Evolutionary conservation across 306 rosid species (phyloP).

Genomic region (Glycine soja): DNA sequence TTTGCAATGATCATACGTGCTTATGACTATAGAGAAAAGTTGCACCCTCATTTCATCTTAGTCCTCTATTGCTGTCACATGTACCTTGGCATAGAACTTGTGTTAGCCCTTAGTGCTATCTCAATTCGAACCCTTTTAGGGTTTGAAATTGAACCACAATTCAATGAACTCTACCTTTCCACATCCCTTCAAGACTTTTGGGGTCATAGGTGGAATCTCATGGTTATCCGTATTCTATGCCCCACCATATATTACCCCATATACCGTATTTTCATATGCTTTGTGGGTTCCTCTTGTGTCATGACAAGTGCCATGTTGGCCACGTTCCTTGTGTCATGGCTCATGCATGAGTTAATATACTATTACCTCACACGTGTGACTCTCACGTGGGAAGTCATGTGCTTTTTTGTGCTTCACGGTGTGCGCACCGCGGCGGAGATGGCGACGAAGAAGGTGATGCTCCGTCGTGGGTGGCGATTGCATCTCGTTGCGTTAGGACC

Average conservation of each 20-base stretch:
- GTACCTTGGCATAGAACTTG: constrained; percentile 62
- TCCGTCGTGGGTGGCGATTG: constrained; percentile 51
- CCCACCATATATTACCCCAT: constrained; percentile 57
- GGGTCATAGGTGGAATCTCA: constrained; percentile 89
- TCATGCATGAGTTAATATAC: constrained; percentile 73
- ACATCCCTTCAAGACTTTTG: constrained; percentile 87
- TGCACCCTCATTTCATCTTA: constrained; percentile 48
- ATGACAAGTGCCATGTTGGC: constrained; percentile 29
- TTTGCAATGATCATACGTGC: constrained; percentile 43
- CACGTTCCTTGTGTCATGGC: constrained; percentile 61
- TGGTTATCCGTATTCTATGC: constrained; percentile 64
- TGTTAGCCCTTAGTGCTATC: constrained; percentile 48
- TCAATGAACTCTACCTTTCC: constrained; percentile 65
- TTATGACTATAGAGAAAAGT: constrained; percentile 44
- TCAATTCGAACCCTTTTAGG: constrained; percentile 55
- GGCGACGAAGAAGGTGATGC: constrained; percentile 52
- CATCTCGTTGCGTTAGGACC: constrained; percentile 49
- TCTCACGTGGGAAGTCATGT: constrained; percentile 91
- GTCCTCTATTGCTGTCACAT: constrained; percentile 57
- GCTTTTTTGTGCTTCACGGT: constrained; percentile 73
- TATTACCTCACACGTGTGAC: constrained; percentile 63
- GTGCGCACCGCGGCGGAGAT: constrained; percentile 58
- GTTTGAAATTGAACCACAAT: constrained; percentile 66
- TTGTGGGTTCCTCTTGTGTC: constrained; percentile 46
- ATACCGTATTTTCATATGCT: fast-evolving